Percentiles rank a stretch among this genome's conserved stretches.
These are phyloP conservation scores for Prunella vulgaris DNA, from an alignment of 257 asterid genomes.

Conservation along the genomic window DNA sequence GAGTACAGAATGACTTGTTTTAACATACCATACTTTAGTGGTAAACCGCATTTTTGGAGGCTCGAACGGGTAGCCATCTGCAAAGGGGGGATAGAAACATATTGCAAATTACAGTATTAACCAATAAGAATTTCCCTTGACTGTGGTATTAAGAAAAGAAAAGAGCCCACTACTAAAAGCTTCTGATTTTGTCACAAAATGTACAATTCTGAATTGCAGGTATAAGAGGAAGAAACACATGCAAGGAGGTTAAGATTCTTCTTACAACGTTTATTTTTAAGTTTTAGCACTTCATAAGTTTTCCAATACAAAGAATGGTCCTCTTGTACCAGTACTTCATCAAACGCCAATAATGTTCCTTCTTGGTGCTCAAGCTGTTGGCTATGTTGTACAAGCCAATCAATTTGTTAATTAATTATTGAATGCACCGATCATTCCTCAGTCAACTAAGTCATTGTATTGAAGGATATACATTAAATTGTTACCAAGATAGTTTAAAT, in stretches of 20 bases:
- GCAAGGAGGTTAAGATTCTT: background rate
- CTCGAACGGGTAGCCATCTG: conserved; percentile 97
- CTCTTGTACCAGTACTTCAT: no score
- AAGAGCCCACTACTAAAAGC: background rate
- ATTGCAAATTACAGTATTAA: background rate
- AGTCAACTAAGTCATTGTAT: background rate
- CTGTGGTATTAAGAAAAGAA: background rate
- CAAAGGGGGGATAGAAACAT: conserved; percentile 19
- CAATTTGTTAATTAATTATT: background rate
- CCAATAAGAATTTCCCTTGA: background rate
- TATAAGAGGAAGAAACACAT: background rate
- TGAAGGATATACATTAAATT: background rate
- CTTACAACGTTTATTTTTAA: background rate
- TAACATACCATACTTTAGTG: conserved; percentile 95
- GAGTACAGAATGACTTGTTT: conserved; percentile 11
- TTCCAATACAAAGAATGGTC: no score
- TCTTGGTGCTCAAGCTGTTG: background rate
- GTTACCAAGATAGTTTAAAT: background rate
- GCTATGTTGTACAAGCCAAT: background rate
- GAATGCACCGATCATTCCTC: background rate
- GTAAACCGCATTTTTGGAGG: conserved; percentile 91
- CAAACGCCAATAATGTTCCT: background rate
- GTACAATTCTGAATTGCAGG: background rate
- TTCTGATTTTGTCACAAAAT: background rate
- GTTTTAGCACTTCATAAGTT: no score